Evolutionary conservation across 1,139 yeast species (phyloP), one percentile per base, ranked within the genome.

Genomic region (Eremothecium sinecaudum): DNA sequence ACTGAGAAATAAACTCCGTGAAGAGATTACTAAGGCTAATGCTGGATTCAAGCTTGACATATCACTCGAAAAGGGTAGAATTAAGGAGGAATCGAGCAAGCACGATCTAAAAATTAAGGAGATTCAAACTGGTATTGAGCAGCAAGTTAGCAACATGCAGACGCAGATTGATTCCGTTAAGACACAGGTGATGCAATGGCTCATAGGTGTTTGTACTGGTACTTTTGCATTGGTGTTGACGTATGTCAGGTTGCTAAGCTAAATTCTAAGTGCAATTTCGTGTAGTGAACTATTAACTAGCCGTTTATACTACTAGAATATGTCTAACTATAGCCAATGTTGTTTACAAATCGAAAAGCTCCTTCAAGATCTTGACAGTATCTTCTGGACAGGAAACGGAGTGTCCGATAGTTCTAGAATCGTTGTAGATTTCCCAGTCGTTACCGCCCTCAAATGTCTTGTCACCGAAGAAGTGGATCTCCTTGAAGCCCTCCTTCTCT

Each of bases 401-500:
- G 58, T 92, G 97, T 50, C 98, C 99, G 49, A 82, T 78, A 49
- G 95, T 86, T 74, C 98, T 81, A 38, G 70, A 64, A 62, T 92
- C 98, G 51, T 62, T 68, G 71, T 80, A 92, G 62, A 90, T 90
- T 71, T 92, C 98, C 65, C 79, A 90, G 68, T 90, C 99, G 66
- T 90, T 90, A 66, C 99, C 98, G 56, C 99, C 99, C 67, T 83
- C 67, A 70, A 80, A 81, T 48, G 94, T 73, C 74, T 90, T 90
- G 73, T 90, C 99, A 66, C 99, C 98, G 58, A 90, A 90, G 76
- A 92, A 92, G 71, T 90, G 97, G 54, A 90, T 84, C 50, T 75
- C 71, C 58, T 78, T 70, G 67, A 87, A 92, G 45, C 79, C 75
- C 64, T 87, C 96, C 43, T 69, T 64, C 53, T 67, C 86, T 52